Evolutionary conservation across 768 basidiomycete species (phyloP), one percentile per base, ranked within the genome.

Genomic region (Trametes sanguinea): DNA sequence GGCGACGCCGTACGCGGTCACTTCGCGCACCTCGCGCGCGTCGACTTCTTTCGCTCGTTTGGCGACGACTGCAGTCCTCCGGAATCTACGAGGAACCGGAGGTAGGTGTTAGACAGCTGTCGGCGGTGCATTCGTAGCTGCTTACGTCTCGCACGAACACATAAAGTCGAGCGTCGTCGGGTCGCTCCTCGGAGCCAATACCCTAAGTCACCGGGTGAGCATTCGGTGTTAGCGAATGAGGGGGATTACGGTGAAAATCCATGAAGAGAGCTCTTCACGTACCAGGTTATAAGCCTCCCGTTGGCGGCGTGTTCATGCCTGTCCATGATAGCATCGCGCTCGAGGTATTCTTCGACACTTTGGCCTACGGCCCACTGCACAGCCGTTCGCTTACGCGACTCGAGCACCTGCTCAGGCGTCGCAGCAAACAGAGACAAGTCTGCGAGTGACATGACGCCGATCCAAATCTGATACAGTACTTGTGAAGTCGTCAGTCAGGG

Each of bases 121-220:
- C 22, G 22, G 22, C 22, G 22, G 22, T 22, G 22, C 22, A 22
- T 22, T 22, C 22, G 22, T 22, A 22, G 22, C 22, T 22, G 76
- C 80, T 68, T 66, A 88, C 87, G 84, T 87, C 75, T 85, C 82
- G 67, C 85, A 87, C 17, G 85, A 79, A 66, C 81, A 86, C 67
- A 82, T 69, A 67, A 86, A 87, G 53, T 84, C 78, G 4, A 86
- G 63, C 2, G 83, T 80, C 4, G 73, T 71, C 0, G 85, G 81
- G 57, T 83, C 71, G 51, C 76, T 74, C 50, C 85, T 75, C 1
- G 81, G 82, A 35, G 81, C 84, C 13, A 89, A 74, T 7, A 88
- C 81, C 87, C 86, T 87, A 57, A 37, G 45, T 33, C 35, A 11
- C 22, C 22, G 22, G 22, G 22, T 22, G 22, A 22, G 22, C 22